These are phyloP conservation scores for Dipteronia sinensis DNA, from an alignment of 345 rosid genomes.

Conservation along the genomic window DNA sequence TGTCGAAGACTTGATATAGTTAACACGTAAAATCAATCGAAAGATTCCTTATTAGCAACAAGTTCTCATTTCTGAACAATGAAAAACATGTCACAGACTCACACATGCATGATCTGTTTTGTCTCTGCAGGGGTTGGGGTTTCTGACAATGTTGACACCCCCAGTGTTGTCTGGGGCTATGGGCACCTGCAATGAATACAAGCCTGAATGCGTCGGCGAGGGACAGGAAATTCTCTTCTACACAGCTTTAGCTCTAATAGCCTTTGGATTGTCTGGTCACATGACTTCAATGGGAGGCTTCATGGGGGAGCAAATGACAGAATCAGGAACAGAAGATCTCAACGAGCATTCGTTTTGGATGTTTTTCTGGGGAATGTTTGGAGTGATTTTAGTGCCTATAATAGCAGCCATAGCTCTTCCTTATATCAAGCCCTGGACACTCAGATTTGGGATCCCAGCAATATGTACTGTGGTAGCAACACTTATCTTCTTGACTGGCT, in stretches of 20 bases:
- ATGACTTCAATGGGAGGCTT: conserved; percentile 1
- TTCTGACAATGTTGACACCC: conserved; percentile 25
- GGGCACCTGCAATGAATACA: conserved; percentile 17
- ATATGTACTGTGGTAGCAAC: conserved; percentile 34
- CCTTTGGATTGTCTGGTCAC: conserved; percentile 24
- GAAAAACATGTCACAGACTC: no score
- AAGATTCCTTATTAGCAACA: no score
- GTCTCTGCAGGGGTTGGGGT: conserved; percentile 17
- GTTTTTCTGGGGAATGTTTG: not conserved
- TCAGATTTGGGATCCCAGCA: conserved; percentile 42
- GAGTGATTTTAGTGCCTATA: not conserved
- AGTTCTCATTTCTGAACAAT: no score
- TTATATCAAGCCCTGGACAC: conserved; percentile 36
- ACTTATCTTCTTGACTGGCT: conserved; percentile 34
- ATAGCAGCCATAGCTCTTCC: conserved; percentile 11
- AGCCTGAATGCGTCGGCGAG: conserved; percentile 20
- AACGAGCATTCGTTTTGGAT: not conserved
- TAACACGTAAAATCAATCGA: no score
- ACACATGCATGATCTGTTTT: no score
- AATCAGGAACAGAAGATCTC: not conserved
- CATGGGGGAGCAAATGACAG: not conserved
- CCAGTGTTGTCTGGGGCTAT: conserved; percentile 6
- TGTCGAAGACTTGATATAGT: not conserved
- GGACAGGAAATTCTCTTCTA: conserved; percentile 25
- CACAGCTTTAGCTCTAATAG: conserved; percentile 20